Percentiles rank a stretch among this genome's conserved stretches.
Conservation (phyloP, 2,329 filamentous ascomycete species). For the Apiospora hydei region DNA sequence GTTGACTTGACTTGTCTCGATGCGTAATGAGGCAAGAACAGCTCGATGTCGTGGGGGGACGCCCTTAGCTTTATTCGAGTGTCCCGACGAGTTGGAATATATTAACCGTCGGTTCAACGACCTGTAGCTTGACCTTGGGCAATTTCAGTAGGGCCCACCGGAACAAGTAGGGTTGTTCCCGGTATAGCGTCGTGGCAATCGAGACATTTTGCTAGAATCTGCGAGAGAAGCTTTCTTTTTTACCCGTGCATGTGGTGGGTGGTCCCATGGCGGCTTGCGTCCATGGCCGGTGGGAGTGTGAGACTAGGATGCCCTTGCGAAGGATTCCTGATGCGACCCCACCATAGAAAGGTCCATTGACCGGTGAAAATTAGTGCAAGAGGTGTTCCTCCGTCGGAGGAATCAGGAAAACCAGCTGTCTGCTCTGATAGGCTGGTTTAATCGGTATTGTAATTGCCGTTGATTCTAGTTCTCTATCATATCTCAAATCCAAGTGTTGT, state of each 20-base stretch:
- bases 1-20: neutral
- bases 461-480: neutral
- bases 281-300: neutral
- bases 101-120: neutral
- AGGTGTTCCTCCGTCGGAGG: neutral
- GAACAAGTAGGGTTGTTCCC: slow-evolving; percentile 11
- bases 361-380: neutral
- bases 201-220: neutral
- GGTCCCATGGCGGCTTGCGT: neutral
- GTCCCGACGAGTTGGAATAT: neutral
- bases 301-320: neutral
- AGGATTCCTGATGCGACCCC: neutral
- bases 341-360: neutral
- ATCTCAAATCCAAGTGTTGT: neutral
- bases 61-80: neutral
- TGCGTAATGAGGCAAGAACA: neutral
- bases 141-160: neutral
- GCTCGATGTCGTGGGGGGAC: neutral
- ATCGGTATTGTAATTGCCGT: neutral
- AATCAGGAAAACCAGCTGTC: neutral
- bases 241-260: neutral
- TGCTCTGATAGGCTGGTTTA: neutral
- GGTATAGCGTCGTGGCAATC: neutral
- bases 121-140: neutral
- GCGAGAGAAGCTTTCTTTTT: neutral